A percentile compares a stretch with the other conserved stretches of the same genome.
Evolutionary conservation across 805 yeast species (phyloP).

Genomic region (Ogataea polymorpha): DNA sequence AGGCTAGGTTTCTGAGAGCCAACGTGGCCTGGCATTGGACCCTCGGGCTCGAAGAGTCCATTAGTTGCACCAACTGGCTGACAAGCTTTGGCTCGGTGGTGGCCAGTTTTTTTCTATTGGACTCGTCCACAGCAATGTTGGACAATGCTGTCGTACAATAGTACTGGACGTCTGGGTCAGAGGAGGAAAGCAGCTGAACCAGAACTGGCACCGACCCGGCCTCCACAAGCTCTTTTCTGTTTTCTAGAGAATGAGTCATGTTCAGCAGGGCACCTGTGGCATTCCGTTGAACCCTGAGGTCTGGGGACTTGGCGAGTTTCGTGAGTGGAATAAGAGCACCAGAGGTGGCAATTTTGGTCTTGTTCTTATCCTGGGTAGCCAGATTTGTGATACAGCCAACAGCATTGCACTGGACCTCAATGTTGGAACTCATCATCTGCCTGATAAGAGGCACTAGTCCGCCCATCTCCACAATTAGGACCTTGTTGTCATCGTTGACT

Average conservation of each 20-base stretch:
- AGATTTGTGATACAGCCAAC: conserved; percentile 98
- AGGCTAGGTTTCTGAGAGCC: conserved; percentile 92
- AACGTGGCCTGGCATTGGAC: conserved; percentile 98
- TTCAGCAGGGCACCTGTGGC: conserved; percentile 97
- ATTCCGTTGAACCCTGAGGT: conserved; percentile 94
- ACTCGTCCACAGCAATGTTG: conserved; percentile 95
- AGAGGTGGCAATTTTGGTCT: conserved; percentile 90
- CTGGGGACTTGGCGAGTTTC: conserved; percentile 89
- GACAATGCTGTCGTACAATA: conserved; percentile 97
- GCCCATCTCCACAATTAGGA: conserved; percentile 95
- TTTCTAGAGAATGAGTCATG: conserved; percentile 97
- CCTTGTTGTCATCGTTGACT: conserved; percentile 91
- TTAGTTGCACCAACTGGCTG: conserved; percentile 77
- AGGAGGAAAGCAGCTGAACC: conserved; percentile 77
- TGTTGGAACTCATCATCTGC: conserved; percentile 96
- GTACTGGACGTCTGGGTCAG: conserved; percentile 96
- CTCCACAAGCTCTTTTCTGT: conserved; percentile 91
- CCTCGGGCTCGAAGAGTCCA: conserved; percentile 91
- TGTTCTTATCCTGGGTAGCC: conserved; percentile 97
- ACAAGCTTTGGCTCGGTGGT: conserved; percentile 92
- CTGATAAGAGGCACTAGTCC: conserved; percentile 94
- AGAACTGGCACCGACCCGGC: conserved; percentile 98
- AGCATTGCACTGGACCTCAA: conserved; percentile 98
- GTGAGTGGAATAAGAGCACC: conserved; percentile 96
- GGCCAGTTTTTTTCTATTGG: conserved; percentile 81